Base-by-base conservation (phyloP, 495 filamentous ascomycete genomes). In the Lasiosphaeria miniovina region DNA sequence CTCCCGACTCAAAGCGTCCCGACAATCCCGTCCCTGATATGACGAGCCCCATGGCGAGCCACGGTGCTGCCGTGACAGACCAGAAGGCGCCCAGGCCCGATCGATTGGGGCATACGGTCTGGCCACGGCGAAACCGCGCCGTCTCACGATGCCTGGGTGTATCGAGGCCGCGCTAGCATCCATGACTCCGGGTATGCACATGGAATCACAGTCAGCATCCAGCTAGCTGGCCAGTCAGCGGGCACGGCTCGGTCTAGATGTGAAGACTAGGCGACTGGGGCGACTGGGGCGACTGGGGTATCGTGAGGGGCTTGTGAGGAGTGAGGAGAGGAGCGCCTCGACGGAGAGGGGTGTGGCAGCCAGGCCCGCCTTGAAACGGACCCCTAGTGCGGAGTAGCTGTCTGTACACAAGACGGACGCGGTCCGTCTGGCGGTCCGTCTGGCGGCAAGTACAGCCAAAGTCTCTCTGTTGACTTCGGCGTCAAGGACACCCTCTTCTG, bases 161-260 rank as follows among this genome's bases (percentile, higher is more conserved):
- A 55, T 60, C 52, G 34, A 56, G 52, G 54, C 34, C 41, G 41
- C 52, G 57, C 62, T 64, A 61, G 45, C 33, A 24, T 9, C 32
- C 15, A 36, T 49, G 36, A 32, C 54, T 54, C 59, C 65, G 65
- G 70, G 56, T 53, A 65, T 46, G 53, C 70, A 68, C 68, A 73
- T 71, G 68, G 61, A 48, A 38, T 68, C 61, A 36, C 67, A 61
- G 66, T 71, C 71, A 74, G 63, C 62, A 68, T 56, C 41, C 51
- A 36, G 43, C 31, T 58, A 41, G 43, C 60, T 52, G 62, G 48
- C 69, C 68, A 71, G 32, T 72, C 61, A 66, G 52, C 60, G 36
- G 11, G 15, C 41, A 5, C 12, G 45, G 33, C 32, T 63, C 60
- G 43, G 56, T 61, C 65, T 59, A 45, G 24, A 53, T 57, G 55